Evolutionary conservation across 2,329 filamentous ascomycete genomes (phyloP).

Genomic region (Setomelanomma holmii): DNA sequence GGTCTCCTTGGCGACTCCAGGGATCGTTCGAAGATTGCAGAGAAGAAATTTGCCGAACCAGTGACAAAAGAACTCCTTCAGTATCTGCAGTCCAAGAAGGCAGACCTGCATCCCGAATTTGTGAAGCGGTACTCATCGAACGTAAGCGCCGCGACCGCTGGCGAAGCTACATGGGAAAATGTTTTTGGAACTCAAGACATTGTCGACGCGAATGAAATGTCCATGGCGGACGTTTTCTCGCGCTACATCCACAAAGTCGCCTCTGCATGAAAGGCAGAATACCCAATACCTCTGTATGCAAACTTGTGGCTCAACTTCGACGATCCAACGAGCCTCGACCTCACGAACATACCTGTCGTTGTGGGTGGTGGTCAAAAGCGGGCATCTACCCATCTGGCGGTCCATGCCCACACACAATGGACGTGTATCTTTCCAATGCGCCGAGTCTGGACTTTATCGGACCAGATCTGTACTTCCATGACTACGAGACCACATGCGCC

Average conservation of each 20-base stretch:
- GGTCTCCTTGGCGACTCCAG: conserved; percentile 61
- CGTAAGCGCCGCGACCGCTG: conserved; percentile 16
- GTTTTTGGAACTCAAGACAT: conserved; percentile 49
- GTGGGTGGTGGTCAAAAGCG: conserved; percentile 53
- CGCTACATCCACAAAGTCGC: conserved; percentile 53
- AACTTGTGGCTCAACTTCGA: conserved; percentile 57
- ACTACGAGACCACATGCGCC: conserved; percentile 54
- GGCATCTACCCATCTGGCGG: conserved; percentile 60
- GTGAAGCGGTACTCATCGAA: conserved; percentile 32
- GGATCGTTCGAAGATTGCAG: conserved; percentile 53
- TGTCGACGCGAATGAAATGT: conserved; percentile 53
- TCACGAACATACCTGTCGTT: conserved; percentile 46
- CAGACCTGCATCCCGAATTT: conserved; percentile 34
- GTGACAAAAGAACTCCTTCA: conserved; percentile 48
- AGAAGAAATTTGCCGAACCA: conserved; percentile 50
- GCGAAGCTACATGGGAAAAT: conserved; percentile 46
- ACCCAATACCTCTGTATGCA: conserved; percentile 54
- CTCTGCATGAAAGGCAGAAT: conserved; percentile 50
- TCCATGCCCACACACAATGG: conserved; percentile 51
- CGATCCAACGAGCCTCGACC: conserved; percentile 28
- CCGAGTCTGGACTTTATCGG: conserved; percentile 55
- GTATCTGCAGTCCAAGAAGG: conserved; percentile 30
- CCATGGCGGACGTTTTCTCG: conserved; percentile 58
- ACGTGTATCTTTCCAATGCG: conserved; percentile 55
- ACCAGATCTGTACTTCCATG: conserved; percentile 59